Evolutionary conservation across 768 basidiomycete genomes (phyloP), one percentile per base, ranked within the genome.

Genomic region (Hysterangium stoloniferum): DNA sequence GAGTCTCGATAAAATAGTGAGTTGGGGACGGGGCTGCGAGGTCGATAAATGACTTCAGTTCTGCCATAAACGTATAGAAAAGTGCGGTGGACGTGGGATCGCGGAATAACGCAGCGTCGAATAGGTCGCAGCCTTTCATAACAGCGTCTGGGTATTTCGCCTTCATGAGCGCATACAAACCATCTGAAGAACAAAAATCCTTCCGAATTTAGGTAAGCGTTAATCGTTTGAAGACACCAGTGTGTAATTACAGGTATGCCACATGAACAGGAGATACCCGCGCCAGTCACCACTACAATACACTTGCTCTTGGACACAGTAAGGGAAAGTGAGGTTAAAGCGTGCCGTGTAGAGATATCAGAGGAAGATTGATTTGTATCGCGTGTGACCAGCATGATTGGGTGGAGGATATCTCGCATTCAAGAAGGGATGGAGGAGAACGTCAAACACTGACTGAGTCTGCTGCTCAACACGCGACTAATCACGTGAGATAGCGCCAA

Each of bases 111-210:
- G 86, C 84, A 48, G 92, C 86, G 66, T 95, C 91, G 67, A 99
- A 99, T 48, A 99, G 78, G 66, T 96, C 95, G 58, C 87, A 86
- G 43, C 95, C 94, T 67, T 92, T 90, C 34, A 96, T 66, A 47
- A 95, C 82, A 12, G 82, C 76, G 60, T 84, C 77, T 13, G 91
- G 87, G 60, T 89, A 85, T 64, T 82, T 77, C 41, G 87, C 73
- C 63, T 94, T 95, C 22, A 95, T 87, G 25, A 97, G 78, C 22
- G 84, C 79, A 67, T 98, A 95, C 13, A 98, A 74, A 5, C 92
- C 92, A 59, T 94, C 86, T 2, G 87, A 87, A 1, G 93, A 96
- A 44, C 95, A 89, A 58, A 99, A 98, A 68, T 99, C 95, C 95
- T 98, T 59, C 3, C 38, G 60, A 37, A 43, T 31, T 7, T 28